Percentiles rank a stretch among this genome's conserved stretches.
Evolutionary conservation across 1,139 yeast species (phyloP).

Genomic region (Blastobotrys aristatus): DNA sequence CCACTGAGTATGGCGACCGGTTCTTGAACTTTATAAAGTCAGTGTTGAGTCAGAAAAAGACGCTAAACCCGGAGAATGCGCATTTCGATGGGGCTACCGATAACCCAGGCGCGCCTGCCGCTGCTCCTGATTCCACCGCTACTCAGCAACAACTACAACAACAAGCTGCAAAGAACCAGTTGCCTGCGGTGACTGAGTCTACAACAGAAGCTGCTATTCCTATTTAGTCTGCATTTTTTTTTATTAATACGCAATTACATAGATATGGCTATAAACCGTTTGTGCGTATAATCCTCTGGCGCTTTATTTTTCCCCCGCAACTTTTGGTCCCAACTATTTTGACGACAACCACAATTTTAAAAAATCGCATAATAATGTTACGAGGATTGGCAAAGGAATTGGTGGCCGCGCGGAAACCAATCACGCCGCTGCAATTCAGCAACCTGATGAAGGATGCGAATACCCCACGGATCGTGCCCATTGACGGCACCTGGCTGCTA

Average conservation of each 20-base stretch:
- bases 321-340: no score
- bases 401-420: constrained; percentile 10
- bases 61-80: constrained; percentile 1
- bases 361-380: no score
- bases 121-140: neutral
- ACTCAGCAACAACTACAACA: neutral
- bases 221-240: neutral
- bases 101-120: neutral
- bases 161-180: constrained; percentile 10
- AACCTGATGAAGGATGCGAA: constrained; percentile 11
- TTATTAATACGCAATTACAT: neutral
- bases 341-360: no score
- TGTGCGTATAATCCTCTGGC: no score
- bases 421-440: constrained; percentile 15
- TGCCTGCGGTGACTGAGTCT: constrained; percentile 22
- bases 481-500: constrained; percentile 92
- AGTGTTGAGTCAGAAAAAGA: constrained; percentile 20
- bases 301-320: no score
- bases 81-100: neutral
- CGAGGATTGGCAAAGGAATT: constrained; percentile 13
- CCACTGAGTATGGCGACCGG: constrained; percentile 82
- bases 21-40: constrained; percentile 63
- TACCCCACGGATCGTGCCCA: constrained; percentile 48
- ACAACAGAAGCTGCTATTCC: constrained; percentile 14
- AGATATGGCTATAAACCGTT: neutral